Conservation (phyloP, 2,329 filamentous ascomycete species). For the Penicillium rolfsii region DNA sequence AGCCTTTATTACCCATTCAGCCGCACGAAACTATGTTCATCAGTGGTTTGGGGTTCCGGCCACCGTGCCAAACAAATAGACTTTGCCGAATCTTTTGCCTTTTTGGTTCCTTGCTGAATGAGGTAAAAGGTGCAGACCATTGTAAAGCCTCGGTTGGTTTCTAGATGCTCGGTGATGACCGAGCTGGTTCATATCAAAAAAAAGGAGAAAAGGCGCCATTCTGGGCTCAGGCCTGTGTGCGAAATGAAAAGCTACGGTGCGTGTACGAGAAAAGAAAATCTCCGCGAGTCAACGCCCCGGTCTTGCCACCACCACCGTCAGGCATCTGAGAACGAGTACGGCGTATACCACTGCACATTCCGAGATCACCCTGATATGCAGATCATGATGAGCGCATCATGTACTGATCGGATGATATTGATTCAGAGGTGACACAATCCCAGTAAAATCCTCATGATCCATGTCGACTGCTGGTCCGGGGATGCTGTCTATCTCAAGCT, state of each 20-base stretch:
- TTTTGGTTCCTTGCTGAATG: background rate
- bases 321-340: background rate
- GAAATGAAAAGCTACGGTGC: too few species aligned
- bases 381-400: background rate
- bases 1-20: background rate
- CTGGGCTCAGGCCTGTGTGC: too few species aligned
- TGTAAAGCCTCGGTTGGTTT: background rate
- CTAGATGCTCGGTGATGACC: background rate
- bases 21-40: background rate
- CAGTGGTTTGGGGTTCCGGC: background rate
- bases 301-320: constrained; percentile 7
- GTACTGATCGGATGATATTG: background rate
- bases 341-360: background rate
- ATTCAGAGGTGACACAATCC: background rate
- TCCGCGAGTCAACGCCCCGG: background rate
- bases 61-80: background rate
- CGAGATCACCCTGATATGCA: background rate
- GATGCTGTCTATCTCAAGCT: background rate
- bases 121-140: background rate
- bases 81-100: background rate
- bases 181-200: background rate
- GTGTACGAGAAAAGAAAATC: background rate
- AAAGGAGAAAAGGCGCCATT: background rate
- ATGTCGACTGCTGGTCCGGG: background rate
- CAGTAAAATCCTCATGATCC: background rate